A percentile compares a stretch with the other conserved stretches of the same genome.
Evolutionary conservation across 805 yeast genomes (phyloP).

Genomic region (Candida mattraensis): DNA sequence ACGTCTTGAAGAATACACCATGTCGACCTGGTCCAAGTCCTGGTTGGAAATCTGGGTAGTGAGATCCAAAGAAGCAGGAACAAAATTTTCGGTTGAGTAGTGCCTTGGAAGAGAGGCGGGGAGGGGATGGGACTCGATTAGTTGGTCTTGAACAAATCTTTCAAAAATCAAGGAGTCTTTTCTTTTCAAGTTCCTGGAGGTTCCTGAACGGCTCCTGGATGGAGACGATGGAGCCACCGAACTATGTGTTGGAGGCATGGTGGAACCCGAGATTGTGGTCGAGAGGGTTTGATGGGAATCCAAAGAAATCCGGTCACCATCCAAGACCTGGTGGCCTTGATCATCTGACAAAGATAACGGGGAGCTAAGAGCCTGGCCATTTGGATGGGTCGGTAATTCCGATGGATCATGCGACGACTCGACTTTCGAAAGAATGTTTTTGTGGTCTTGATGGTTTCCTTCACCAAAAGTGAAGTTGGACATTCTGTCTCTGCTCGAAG

Average conservation of each 20-base stretch:
- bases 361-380: slow-evolving; percentile 13
- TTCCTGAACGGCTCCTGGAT: slow-evolving; percentile 1
- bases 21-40: slow-evolving; percentile 38
- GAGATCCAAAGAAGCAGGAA: slow-evolving; percentile 57
- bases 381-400: slow-evolving; percentile 7
- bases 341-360: slow-evolving; percentile 25
- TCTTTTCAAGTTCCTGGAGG: slow-evolving; percentile 13
- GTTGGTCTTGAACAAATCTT: slow-evolving; percentile 63
- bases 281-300: slow-evolving; percentile 13
- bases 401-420: slow-evolving; percentile 21
- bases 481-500: slow-evolving; percentile 12
- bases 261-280: slow-evolving; percentile 10
- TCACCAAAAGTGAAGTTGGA: slow-evolving; percentile 17
- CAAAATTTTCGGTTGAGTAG: slow-evolving; percentile 48
- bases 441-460: not conserved
- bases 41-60: slow-evolving; percentile 42
- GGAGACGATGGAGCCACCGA: slow-evolving; percentile 7
- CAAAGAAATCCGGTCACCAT: slow-evolving; percentile 23
- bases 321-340: slow-evolving; percentile 13
- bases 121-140: slow-evolving; percentile 32
- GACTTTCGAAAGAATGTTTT: slow-evolving; percentile 9
- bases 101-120: slow-evolving; percentile 35
- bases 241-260: slow-evolving; percentile 7
- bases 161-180: slow-evolving; percentile 58
- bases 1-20: slow-evolving; percentile 51